Evolutionary conservation across 495 filamentous ascomycete genomes (phyloP), one percentile per base, ranked within the genome.

Genomic region (Penicillium fimorum): DNA sequence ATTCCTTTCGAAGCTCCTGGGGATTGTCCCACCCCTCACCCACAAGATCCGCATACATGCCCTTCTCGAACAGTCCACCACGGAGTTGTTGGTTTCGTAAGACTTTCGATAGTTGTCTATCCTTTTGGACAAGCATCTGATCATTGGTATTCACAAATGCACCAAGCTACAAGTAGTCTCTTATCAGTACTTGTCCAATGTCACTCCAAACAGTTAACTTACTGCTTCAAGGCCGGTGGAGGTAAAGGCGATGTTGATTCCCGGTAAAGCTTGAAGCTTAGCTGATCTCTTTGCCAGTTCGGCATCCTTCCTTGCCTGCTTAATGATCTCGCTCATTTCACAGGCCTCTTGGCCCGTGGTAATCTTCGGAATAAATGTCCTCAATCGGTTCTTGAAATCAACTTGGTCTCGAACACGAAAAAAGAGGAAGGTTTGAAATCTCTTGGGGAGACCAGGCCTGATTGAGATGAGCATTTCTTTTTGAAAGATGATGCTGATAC

Each of bases 391-490:
- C 18, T 59, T 59, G 57, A 59, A 59, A 35, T 52, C 46, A 13
- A 43, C 41, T 4, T 37, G 37, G 18, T 63, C 37, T 17, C 20
- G 41, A 22, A 63, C 55, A 4, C 56, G 55, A 41, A 60, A 63
- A 9, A 60, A 63, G 3, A 63, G 41, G 29, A 60, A 63, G 15
- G 32, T 46, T 45, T 63, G 48, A 17, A 47, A 63, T 17, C 54
- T 44, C 25, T 55, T 53, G 11, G 61, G 61, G 7, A 63, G 45
- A 42, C 61, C 52, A n/a, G 61, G 61, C 55, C 54, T 57, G 15
- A 40, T 17, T 10, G 6, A n/a, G 8, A 13, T 50, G 5, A 57
- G 55, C 40, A 12, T 38, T 15, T n/a, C n/a, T n/a, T n/a, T 15
- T 18, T 43, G 27, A 24, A 40, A 56, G 33, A 27, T 5, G 24